Conservation (phyloP, 768 basidiomycete genomes). For the Serendipita indica region DNA sequence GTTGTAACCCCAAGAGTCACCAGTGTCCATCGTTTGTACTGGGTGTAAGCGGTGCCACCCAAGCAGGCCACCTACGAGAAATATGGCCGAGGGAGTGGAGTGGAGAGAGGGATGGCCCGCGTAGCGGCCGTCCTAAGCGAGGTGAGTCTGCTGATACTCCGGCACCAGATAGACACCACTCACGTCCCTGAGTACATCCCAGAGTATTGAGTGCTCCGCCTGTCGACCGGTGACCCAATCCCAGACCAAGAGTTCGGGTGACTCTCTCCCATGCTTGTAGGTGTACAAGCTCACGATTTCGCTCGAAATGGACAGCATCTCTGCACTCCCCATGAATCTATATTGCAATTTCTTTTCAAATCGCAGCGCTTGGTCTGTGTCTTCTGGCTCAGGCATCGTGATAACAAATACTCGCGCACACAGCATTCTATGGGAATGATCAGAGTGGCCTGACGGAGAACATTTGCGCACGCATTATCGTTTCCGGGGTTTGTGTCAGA, state of each 20-base stretch:
- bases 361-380: neutral
- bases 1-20: too few species aligned
- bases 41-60: neutral
- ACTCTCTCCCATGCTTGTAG: too few species aligned
- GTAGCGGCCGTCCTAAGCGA: neutral
- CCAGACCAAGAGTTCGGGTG: too few species aligned
- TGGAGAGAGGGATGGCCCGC: conserved; percentile 3
- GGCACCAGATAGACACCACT: neutral
- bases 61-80: conserved; percentile 5
- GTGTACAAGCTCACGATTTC: neutral
- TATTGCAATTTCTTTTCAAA: neutral
- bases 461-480: neutral
- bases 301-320: conserved; percentile 5
- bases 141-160: neutral
- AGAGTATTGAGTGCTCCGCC: neutral
- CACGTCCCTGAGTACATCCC: neutral
- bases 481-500: neutral
- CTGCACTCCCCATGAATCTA: neutral
- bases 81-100: neutral
- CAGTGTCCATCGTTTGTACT: neutral
- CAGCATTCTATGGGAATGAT: neutral
- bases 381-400: neutral
- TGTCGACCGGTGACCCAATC: neutral
- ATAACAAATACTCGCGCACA: neutral
- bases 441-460: neutral